These are phyloP conservation scores for Pneumocystis wakefieldiae DNA, from an alignment of 1,139 yeast genomes.

Conservation along the genomic window DNA sequence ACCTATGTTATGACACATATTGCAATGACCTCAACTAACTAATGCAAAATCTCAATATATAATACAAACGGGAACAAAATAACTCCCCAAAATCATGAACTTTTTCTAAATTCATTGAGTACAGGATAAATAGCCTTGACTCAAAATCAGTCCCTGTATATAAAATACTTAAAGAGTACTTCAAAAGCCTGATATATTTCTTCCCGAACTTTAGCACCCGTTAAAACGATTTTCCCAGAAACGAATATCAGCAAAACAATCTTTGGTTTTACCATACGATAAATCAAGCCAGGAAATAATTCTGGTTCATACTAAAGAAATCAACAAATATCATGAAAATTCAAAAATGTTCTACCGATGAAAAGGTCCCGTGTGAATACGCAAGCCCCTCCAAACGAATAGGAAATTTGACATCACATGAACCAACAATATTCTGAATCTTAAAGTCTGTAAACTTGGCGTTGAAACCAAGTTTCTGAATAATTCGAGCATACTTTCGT, in stretches of 20 bases:
- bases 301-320: constrained; percentile 66
- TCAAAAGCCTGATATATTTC: constrained; percentile 97
- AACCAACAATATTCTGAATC: constrained; percentile 96
- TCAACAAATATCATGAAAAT: not conserved
- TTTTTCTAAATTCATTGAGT: constrained; percentile 88
- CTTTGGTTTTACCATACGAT: constrained; percentile 98
- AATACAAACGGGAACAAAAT: not conserved
- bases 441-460: constrained; percentile 87
- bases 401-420: constrained; percentile 91
- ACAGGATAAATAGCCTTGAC: constrained; percentile 72
- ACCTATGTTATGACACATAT: no score
- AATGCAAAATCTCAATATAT: not conserved
- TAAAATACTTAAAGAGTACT: constrained; percentile 11
- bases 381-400: constrained; percentile 95
- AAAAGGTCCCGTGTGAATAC: constrained; percentile 96
- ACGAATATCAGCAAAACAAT: constrained; percentile 91
- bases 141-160: constrained; percentile 20
- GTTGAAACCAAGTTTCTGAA: constrained; percentile 92
- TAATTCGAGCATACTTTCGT: constrained; percentile 92
- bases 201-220: constrained; percentile 98
- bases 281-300: constrained; percentile 91
- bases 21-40: not conserved
- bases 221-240: constrained; percentile 90
- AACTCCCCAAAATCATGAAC: constrained; percentile 16
- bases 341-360: constrained; percentile 32